Base-by-base conservation (phyloP, 441 rosid genomes). In the Arabidopsis hybrid region DNA sequence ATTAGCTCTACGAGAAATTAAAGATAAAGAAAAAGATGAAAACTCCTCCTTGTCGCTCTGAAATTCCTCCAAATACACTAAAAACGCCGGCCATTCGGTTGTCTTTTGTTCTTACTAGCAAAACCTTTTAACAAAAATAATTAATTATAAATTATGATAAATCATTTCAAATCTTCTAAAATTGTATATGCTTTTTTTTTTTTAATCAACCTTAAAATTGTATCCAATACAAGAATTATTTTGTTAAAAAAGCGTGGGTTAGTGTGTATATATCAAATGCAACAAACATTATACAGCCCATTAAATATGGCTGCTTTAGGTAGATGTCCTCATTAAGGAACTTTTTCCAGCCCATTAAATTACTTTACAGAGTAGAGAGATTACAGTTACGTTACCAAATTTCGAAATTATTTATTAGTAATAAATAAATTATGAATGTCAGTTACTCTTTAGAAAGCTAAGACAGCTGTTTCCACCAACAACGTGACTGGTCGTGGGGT, bases 401-500 rank as follows among this genome's bases (percentile, higher is more conserved):
- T 40, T 52, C 8, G 45, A 32, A 32, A 61, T 7, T 7, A 39
- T 40, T 10, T 4, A 42, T 42, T 42, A 42, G 12, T 16, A 38
- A 8, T 8, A 38, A 36, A 18, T 17, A 26, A 64, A 32, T 36
- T 14, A 26, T 21, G 64, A 53, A 49, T 56, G 77, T 73, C 58
- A 60, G 71, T 73, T 73, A 64, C 71, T 45, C n/a, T 55, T 64
- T 58, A 4, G 36, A 71, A 50, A 50, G 43, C 55, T 5, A 2
- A 60, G 67, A 50, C 67, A 67, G 73, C 78, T 74, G 73, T 67
- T 50, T 74, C 78, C 68, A 74, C 78, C 62, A 50, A 67, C 40
- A 59, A 13, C 60, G 42, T 59, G 55, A 74, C 55, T 59, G 46
- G 61, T 66, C 67, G 61, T 74, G 73, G 73, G 78, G 78, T 74